These are phyloP conservation scores for Cyclotella choctawhatcheeana DNA, from an alignment of 108 stramenopile genomes.

Conservation along the genomic window DNA sequence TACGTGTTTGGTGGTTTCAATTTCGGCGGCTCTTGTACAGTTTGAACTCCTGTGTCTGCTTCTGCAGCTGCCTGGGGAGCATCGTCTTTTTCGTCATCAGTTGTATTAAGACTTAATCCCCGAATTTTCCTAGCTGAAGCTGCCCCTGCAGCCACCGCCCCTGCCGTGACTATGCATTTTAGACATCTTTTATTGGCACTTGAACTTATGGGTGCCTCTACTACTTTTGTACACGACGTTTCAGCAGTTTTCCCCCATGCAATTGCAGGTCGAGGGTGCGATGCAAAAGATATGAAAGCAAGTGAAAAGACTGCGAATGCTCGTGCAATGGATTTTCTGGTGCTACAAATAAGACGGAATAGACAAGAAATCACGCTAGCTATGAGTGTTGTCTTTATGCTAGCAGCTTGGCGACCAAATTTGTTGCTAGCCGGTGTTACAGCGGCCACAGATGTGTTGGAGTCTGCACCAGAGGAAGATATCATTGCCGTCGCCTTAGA, in stretches of 20 bases:
- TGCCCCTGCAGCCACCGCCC: conserved; percentile 19
- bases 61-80: background rate
- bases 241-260: conserved; percentile 1
- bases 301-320: conserved; percentile 17
- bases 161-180: conserved; percentile 19
- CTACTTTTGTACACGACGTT: background rate
- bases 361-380: background rate
- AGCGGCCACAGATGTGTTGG: background rate
- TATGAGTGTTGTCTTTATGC: background rate
- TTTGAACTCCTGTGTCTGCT: background rate
- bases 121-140: conserved; percentile 10
- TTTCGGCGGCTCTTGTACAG: background rate
- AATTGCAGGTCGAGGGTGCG: conserved; percentile 9
- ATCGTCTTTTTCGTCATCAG: background rate
- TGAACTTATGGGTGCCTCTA: background rate
- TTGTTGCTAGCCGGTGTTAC: background rate
- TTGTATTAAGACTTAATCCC: background rate
- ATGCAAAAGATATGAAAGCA: background rate
- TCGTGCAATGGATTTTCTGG: background rate
- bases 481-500: too few relatives aligned
- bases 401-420: background rate
- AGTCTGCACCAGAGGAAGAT: background rate
- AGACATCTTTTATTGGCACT: background rate
- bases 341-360: background rate
- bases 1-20: background rate